Evolutionary conservation across 352 stramenopile species (phyloP), one percentile per base, ranked within the genome.

Genomic region (Phytopythium chamaehyphon): DNA sequence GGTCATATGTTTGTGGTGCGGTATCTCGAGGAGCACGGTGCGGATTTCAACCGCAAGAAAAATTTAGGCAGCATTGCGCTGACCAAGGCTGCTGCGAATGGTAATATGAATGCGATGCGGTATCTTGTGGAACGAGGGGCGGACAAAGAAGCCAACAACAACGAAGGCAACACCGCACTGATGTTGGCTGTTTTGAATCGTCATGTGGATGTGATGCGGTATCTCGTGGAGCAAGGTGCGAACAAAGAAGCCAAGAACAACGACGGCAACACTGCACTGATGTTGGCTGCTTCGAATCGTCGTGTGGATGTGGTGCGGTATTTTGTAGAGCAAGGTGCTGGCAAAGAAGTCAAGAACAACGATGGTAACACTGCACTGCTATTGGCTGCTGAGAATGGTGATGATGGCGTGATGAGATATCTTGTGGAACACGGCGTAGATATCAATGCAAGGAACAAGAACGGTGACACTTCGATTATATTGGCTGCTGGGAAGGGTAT

Each of bases 181-280:
- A 51, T 51, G 26, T 23, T 18, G 28, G 45, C 45, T 5, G 16
- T 26, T 7, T 26, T 12, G 45, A 21, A 8, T 19, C 24, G 45
- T 8, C 6, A 51, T n/a, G 15, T 39, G 14, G 28, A 38, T 19
- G 45, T 51, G n/a, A 26, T 51, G n/a, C 45, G 45, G 8, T 51
- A 40, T 36, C 45, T 51, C 7, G 12, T 21, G 14, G 28, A 31
- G 28, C 3, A 28, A 3, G 45, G 26, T 4, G 45, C 45, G 14
- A 2, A 14, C 12, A 2, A 40, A n/a, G 18, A 51, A 7, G 45
- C 19, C 18, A 51, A 11, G 28, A 19, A 26, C 28, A 2, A 11
- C 19, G 28, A 10, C 23, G 12, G 28, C n/a, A 21, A 39, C 16
- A 51, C 45, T n/a, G 26, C 45, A n/a, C 24, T 51, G 10, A 40